These are phyloP conservation scores for Hypoxylon sp. DNA, from an alignment of 2,329 filamentous ascomycete species.

Conservation along the genomic window DNA sequence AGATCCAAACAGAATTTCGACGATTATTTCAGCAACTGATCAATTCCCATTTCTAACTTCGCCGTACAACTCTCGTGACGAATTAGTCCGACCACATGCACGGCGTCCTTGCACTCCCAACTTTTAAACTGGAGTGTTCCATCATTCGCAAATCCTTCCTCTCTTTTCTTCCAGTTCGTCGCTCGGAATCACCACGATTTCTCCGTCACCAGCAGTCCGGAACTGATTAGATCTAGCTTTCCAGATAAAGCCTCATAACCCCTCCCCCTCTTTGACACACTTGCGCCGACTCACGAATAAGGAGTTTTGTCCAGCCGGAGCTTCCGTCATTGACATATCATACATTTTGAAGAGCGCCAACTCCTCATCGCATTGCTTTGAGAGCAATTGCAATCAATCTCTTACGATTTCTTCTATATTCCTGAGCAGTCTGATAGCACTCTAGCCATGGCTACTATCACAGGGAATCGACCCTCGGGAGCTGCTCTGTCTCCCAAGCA, in stretches of 20 bases:
- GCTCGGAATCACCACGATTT: slow-evolving; percentile 12
- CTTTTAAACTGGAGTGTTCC: background rate
- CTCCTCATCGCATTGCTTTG: background rate
- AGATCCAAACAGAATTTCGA: slow-evolving; percentile 35
- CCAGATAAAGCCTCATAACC: slow-evolving; percentile 45
- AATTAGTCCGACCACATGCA: slow-evolving; percentile 20
- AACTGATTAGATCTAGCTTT: slow-evolving; percentile 23
- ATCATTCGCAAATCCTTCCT: background rate
- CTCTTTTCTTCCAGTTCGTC: background rate
- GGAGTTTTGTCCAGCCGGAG: slow-evolving; percentile 21
- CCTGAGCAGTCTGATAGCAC: background rate
- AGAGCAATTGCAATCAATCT: slow-evolving; percentile 17
- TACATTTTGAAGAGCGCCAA: slow-evolving; percentile 4
- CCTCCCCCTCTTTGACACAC: slow-evolving; percentile 34
- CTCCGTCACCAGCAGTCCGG: slow-evolving; percentile 4
- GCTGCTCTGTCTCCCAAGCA: slow-evolving; percentile 48
- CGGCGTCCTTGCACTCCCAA: slow-evolving; percentile 11
- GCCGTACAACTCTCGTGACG: slow-evolving; percentile 23
- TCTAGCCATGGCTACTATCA: slow-evolving; percentile 66
- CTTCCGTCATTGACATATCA: slow-evolving; percentile 21
- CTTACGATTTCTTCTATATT: background rate
- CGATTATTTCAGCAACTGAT: slow-evolving; percentile 41
- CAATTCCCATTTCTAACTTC: slow-evolving; percentile 28
- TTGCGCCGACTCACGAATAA: slow-evolving; percentile 10
- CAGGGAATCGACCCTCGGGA: slow-evolving; percentile 56